A percentile compares a stretch with the other conserved stretches of the same genome.
These are phyloP conservation scores for Endocalyx cinctus DNA, from an alignment of 2,329 filamentous ascomycete genomes.

Conservation along the genomic window DNA sequence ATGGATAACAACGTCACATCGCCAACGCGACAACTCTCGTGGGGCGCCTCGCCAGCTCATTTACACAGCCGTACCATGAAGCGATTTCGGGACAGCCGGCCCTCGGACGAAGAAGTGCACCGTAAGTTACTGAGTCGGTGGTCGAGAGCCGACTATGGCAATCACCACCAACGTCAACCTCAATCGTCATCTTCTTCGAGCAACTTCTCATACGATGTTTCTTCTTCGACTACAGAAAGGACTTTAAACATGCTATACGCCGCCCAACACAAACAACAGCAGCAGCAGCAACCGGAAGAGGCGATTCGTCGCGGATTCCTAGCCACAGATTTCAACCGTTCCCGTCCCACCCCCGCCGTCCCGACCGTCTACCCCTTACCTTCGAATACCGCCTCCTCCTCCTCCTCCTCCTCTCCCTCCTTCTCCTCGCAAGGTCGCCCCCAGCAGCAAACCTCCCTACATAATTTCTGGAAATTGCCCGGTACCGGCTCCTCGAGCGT, in stretches of 20 bases:
- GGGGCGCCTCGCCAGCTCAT: conserved; percentile 33
- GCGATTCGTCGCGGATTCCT: conserved; percentile 10
- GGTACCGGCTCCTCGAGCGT: conserved; percentile 27
- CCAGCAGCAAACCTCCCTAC: conserved; percentile 46
- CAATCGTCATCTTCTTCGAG: no score
- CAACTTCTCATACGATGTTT: conserved; percentile 12
- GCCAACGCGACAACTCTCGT: conserved; percentile 24
- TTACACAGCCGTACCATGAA: conserved; percentile 57
- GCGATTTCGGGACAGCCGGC: conserved; percentile 54
- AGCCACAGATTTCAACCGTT: conserved; percentile 5
- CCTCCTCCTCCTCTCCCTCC: no score
- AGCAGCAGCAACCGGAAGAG: conserved; percentile 9
- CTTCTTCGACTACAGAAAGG: conserved; percentile 42
- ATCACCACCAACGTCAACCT: no score
- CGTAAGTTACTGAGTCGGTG: conserved; percentile 35
- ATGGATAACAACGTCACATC: conserved; percentile 24
- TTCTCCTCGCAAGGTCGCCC: conserved; percentile 11
- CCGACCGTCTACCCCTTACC: no score
- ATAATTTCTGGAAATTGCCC: conserved; percentile 58
- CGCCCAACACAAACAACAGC: conserved; percentile 37
- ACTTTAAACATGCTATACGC: conserved; percentile 56
- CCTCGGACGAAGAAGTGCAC: conserved; percentile 51
- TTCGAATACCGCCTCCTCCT: no score
- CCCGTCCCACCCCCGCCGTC: not conserved
- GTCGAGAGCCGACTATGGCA: not conserved